These are phyloP conservation scores for Naganishia albida DNA, from an alignment of 1,284 basidiomycete genomes.

Conservation along the genomic window DNA sequence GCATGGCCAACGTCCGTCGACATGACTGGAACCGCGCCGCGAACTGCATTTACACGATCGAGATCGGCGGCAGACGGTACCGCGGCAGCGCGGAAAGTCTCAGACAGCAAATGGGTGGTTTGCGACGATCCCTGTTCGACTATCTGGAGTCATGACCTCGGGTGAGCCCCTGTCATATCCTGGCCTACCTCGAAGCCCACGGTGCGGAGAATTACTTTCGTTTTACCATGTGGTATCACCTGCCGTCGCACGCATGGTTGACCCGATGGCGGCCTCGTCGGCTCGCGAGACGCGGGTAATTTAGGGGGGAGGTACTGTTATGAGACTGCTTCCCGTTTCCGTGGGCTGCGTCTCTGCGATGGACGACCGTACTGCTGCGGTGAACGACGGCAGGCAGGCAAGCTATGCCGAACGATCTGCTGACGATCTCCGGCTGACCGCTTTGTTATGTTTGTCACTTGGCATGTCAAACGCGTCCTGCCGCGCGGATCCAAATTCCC, in stretches of 20 bases:
- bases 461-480: too few relatives aligned
- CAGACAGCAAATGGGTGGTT: neutral
- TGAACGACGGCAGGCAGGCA: too few relatives aligned
- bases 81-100: neutral
- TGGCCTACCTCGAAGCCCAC: neutral
- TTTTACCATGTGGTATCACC: slow-evolving; percentile 2
- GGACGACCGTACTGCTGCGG: too few relatives aligned
- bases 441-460: too few relatives aligned
- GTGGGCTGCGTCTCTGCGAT: too few relatives aligned
- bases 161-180: neutral
- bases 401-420: too few relatives aligned
- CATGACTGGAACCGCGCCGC: neutral
- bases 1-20: neutral
- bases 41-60: neutral
- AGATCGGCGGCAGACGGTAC: neutral
- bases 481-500: too few relatives aligned
- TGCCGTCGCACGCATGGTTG: neutral
- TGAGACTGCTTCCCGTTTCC: too few relatives aligned
- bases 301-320: too few relatives aligned
- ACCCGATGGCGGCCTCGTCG: neutral
- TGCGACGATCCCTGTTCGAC: neutral
- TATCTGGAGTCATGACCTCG: slow-evolving; percentile 1
- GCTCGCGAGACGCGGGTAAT: slow-evolving; percentile 9
- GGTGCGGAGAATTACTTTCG: neutral
- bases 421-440: too few relatives aligned